Evolutionary conservation across 306 rosid species (phyloP), one percentile per base, ranked within the genome.

Genomic region (Quercus engelmannii): DNA sequence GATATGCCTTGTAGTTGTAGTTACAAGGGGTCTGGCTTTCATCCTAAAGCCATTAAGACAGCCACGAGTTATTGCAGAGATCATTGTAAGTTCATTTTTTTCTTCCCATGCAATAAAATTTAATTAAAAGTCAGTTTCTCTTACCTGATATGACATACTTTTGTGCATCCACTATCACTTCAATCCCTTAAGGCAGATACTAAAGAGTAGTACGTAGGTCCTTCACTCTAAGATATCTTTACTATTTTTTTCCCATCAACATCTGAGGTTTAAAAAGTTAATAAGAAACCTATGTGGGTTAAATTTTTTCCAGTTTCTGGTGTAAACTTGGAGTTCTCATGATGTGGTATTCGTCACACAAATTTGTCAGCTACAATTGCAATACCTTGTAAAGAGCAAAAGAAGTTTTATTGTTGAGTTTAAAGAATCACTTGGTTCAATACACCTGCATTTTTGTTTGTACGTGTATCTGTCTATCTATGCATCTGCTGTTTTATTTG

Each of bases 21-120:
- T 83, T 49, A 86, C 92, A n/a, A 79, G 92, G 49, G 78, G 70
- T n/a, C 86, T 89, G 30, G 90, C 92, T 13, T 79, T 75, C 69
- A 82, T 89, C 57, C 30, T 87, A 69, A 85, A 49, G 83, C 92
- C 92, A 0, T 64, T 87, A 12, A 80, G 88, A 74, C 92, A 87
- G 76, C 92, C 90, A 0, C 86, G 90, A 17, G 92, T 89, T 35
- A 68, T 87, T 51, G 92, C 89, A 7, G 92, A 86, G 85, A 88
- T 95, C 70, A 75, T 95, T 78, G 99, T 92, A 84, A 86, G 93
- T 84, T 75, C 51, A 5, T 63, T 79, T 58, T 71, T 77, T 41
- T 26, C 19, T 35, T 43, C 69, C 38, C 5, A n/a, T 62, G 6
- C 52, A 18, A 35, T 62, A 10, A n/a, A 19, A 43, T 43, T 30